A percentile compares a stretch with the other conserved stretches of the same genome.
phyloP scores from a whole-genome alignment of 768 basidiomycete genomes.

The Lactarius indigo region DNA sequence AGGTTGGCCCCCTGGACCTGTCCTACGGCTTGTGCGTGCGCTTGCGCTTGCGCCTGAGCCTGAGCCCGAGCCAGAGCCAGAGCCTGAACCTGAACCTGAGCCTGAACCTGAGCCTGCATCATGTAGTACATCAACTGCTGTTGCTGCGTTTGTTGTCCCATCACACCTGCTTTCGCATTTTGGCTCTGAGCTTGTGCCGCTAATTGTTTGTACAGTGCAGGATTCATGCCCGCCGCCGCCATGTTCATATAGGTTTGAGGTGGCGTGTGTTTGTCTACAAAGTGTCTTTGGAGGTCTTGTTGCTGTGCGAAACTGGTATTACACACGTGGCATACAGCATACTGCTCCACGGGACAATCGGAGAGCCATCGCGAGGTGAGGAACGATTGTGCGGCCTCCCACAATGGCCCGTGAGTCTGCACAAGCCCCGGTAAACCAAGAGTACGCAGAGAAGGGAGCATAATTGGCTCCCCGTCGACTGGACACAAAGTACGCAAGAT shows the following conservation, averaged over 20 bases:
- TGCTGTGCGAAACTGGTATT: too few species aligned
- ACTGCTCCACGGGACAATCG: too few species aligned
- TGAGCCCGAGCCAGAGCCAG: constrained; percentile 25
- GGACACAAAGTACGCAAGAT: too few species aligned
- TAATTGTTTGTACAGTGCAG: constrained; percentile 2
- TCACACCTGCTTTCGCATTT: constrained; percentile 8
- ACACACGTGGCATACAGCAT: too few species aligned
- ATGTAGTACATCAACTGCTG: background rate
- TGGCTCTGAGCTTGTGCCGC: constrained; percentile 14
- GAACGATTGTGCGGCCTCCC: too few species aligned
- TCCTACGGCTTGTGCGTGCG: constrained; percentile 18
- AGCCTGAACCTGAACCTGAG: too few species aligned
- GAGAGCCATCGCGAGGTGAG: too few species aligned
- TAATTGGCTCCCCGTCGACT: too few species aligned
- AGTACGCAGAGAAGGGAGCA: too few species aligned
- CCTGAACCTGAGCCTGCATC: background rate
- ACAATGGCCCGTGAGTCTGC: too few species aligned
- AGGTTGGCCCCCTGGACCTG: background rate
- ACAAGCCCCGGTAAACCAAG: too few species aligned
- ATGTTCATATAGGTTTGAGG: background rate
- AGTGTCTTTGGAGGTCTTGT: too few species aligned
- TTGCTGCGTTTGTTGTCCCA: constrained; percentile 1
- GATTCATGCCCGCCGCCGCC: background rate
- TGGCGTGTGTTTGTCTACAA: background rate
- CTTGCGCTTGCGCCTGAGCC: constrained; percentile 23